A percentile compares a stretch with the other conserved stretches of the same genome.
Evolutionary conservation across 352 stramenopile genomes (phyloP).

Genomic region (Halophytophthora polymorphica): DNA sequence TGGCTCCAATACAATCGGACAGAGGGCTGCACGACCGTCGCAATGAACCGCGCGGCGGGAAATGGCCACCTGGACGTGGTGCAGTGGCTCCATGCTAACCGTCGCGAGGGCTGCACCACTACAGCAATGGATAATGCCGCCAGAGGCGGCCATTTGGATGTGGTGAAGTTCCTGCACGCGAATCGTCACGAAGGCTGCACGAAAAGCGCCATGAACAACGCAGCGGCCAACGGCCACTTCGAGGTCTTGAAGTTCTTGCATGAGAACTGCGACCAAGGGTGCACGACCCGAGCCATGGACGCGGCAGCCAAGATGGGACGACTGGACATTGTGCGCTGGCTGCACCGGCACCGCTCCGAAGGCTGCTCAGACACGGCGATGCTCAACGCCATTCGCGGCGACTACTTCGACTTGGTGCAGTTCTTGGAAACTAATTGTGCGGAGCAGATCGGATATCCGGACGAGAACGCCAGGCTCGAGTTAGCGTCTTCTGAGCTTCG

Average conservation of each 20-base stretch:
- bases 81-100: slow-evolving; percentile 1
- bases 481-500: too few species aligned
- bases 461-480: too few species aligned
- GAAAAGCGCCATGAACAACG: background rate
- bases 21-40: background rate
- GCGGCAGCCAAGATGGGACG: slow-evolving; percentile 1
- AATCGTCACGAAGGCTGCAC: background rate
- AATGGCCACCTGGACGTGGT: slow-evolving; percentile 3
- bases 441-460: too few species aligned
- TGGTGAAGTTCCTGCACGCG: slow-evolving; percentile 2
- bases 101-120: background rate
- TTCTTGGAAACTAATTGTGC: too few species aligned
- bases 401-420: too few species aligned
- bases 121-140: background rate
- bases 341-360: slow-evolving; percentile 5
- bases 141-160: background rate
- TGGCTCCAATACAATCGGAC: background rate
- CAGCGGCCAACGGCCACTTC: background rate
- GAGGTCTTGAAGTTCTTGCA: background rate
- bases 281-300: slow-evolving; percentile 7
- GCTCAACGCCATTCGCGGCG: too few species aligned
- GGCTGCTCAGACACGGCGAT: slow-evolving; percentile 3
- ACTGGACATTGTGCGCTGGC: slow-evolving; percentile 11
- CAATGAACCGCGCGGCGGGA: background rate
- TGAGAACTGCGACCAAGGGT: background rate